A percentile compares a stretch with the other conserved stretches of the same genome.
phyloP scores from a whole-genome alignment of 2,329 filamentous ascomycete species.

The Trematosphaeria pertusa region DNA sequence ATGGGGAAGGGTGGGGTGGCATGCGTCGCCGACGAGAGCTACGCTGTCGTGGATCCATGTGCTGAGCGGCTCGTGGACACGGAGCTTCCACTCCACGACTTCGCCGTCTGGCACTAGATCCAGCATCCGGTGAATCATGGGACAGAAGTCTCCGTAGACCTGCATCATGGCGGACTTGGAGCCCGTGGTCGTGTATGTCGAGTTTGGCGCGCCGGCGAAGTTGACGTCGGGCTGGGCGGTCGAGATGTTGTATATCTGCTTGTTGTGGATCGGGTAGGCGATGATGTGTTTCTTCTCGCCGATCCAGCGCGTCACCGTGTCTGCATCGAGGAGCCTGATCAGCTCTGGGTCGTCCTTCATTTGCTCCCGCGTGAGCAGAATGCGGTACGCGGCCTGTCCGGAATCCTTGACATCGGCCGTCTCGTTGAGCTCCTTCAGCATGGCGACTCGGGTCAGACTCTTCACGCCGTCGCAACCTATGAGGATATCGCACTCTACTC shows the following conservation, averaged over 20 bases:
- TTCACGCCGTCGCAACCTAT: slow-evolving; percentile 60
- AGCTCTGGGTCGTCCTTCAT: slow-evolving; percentile 73
- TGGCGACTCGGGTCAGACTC: slow-evolving; percentile 53
- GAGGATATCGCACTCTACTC: slow-evolving; percentile 58
- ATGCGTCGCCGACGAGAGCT: slow-evolving; percentile 66
- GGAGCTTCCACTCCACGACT: slow-evolving; percentile 71
- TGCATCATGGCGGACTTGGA: slow-evolving; percentile 67
- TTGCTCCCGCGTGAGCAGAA: slow-evolving; percentile 73
- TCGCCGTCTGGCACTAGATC: slow-evolving; percentile 68
- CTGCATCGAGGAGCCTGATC: slow-evolving; percentile 69
- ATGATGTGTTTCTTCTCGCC: slow-evolving; percentile 78
- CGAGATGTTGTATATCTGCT: slow-evolving; percentile 71
- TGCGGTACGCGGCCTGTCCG: slow-evolving; percentile 78
- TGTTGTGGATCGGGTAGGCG: slow-evolving; percentile 74
- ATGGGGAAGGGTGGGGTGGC: slow-evolving; percentile 69
- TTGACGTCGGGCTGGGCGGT: slow-evolving; percentile 67
- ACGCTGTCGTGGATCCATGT: slow-evolving; percentile 65
- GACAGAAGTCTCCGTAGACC: slow-evolving; percentile 67
- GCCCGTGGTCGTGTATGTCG: slow-evolving; percentile 69
- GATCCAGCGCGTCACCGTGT: slow-evolving; percentile 77
- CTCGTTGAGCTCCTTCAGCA: slow-evolving; percentile 62
- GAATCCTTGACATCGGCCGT: slow-evolving; percentile 69
- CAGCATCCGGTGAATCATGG: slow-evolving; percentile 66
- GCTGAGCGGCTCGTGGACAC: slow-evolving; percentile 66
- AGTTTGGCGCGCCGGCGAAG: slow-evolving; percentile 62